A percentile compares a stretch with the other conserved stretches of the same genome.
Evolutionary conservation across 2,329 filamentous ascomycete genomes (phyloP).

Genomic region (Cordyceps militaris): DNA sequence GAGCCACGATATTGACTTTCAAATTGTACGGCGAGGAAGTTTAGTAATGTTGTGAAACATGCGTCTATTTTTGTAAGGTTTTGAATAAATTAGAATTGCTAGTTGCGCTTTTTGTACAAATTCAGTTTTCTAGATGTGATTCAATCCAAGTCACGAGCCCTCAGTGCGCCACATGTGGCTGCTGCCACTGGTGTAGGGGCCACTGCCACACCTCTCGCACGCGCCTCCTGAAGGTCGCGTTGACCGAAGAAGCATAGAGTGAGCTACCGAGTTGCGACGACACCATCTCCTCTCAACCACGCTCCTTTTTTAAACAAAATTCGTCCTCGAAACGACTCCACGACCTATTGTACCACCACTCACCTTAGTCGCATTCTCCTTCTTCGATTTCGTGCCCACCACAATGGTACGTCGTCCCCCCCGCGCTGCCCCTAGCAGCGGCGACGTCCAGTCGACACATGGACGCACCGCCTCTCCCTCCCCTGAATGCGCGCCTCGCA

Average conservation of each 20-base stretch:
- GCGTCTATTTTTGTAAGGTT: no score
- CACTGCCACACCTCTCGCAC: constrained; percentile 11
- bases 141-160: background rate
- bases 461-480: background rate
- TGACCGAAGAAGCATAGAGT: constrained; percentile 6
- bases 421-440: background rate
- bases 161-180: background rate
- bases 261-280: constrained; percentile 5
- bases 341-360: background rate
- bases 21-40: no score
- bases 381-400: background rate
- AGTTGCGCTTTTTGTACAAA: background rate
- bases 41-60: no score
- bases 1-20: no score
- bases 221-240: constrained; percentile 14
- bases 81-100: no score
- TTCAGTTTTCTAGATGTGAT: background rate
- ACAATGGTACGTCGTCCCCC: constrained; percentile 6
- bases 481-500: background rate
- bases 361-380: constrained; percentile 6
- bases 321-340: background rate
- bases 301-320: background rate
- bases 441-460: background rate
- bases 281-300: constrained; percentile 1
- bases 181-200: background rate